A percentile compares a stretch with the other conserved stretches of the same genome.
Conservation (phyloP, 768 basidiomycete species). For the Tulasnella sp. region DNA sequence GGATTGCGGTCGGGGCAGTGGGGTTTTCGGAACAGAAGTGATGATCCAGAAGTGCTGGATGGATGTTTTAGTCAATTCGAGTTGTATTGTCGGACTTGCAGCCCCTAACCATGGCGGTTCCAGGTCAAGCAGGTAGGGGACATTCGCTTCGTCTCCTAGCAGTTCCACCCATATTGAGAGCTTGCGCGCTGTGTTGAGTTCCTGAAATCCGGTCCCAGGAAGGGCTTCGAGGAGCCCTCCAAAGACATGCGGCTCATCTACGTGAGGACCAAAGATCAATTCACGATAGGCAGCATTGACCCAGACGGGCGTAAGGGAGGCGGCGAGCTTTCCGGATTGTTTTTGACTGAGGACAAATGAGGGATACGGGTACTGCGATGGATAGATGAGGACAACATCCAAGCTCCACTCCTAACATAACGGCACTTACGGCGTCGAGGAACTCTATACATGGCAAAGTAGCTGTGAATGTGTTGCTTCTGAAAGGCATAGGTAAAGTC, state of each 20-base stretch:
- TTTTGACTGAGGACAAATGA: conserved; percentile 19
- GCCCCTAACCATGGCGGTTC: conserved; percentile 17
- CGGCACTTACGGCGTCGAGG: neutral
- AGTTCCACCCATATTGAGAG: conserved; percentile 12
- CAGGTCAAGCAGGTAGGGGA: conserved; percentile 16
- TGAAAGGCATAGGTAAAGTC: no score
- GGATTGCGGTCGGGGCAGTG: conserved; percentile 12
- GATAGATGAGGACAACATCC: no score
- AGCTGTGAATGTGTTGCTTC: no score
- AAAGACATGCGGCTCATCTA: neutral
- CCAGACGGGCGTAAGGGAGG: conserved; percentile 16
- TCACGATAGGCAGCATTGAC: conserved; percentile 16
- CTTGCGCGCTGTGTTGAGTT: neutral
- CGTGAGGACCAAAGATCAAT: conserved; percentile 16
- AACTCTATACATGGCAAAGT: neutral
- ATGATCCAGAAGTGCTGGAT: conserved; percentile 19
- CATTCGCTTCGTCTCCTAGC: neutral
- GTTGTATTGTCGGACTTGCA: neutral
- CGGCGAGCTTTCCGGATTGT: conserved; percentile 12
- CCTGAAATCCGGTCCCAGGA: neutral
- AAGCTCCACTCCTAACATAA: no score
- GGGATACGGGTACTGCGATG: conserved; percentile 18
- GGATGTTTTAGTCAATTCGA: conserved; percentile 18
- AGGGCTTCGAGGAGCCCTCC: conserved; percentile 17
- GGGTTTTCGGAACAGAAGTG: conserved; percentile 18